These are phyloP conservation scores for Boletus rex-veris DNA, from an alignment of 768 basidiomycete genomes.

Conservation along the genomic window DNA sequence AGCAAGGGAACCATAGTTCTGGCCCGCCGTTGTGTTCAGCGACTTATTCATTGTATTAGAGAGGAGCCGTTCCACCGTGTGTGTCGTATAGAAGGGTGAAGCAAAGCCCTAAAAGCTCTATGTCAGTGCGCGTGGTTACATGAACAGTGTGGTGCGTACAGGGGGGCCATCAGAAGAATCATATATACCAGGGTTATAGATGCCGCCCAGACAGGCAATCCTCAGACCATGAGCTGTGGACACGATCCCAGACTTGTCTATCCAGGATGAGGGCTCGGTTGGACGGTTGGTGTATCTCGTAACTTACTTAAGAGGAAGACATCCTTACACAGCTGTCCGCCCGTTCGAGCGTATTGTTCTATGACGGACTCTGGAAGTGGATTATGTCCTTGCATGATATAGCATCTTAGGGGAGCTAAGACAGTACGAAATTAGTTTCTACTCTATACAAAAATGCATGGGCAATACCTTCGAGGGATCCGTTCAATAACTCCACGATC, in stretches of 20 bases:
- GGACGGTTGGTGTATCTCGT: not conserved
- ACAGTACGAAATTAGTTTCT: constrained; percentile 13
- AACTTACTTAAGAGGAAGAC: constrained; percentile 81
- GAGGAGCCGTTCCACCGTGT: constrained; percentile 67
- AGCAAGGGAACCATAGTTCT: constrained; percentile 62
- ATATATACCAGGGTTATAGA: constrained; percentile 62
- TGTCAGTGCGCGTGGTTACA: not conserved
- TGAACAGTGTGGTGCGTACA: constrained; percentile 38
- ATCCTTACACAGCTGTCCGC: constrained; percentile 78
- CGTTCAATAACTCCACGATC: constrained; percentile 58
- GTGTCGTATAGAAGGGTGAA: constrained; percentile 70
- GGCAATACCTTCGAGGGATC: constrained; percentile 59
- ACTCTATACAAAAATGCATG: not conserved
- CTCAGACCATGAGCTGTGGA: constrained; percentile 77
- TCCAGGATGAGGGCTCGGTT: constrained; percentile 3
- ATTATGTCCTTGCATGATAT: constrained; percentile 85
- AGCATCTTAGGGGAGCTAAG: constrained; percentile 83
- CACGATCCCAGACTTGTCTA: constrained; percentile 79
- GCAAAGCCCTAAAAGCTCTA: constrained; percentile 55
- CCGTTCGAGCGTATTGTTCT: constrained; percentile 69
- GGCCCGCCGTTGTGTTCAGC: constrained; percentile 36
- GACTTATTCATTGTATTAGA: constrained; percentile 63
- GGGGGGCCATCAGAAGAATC: constrained; percentile 58
- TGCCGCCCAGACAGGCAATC: constrained; percentile 83
- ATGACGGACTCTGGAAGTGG: constrained; percentile 71